phyloP scores from a whole-genome alignment of 495 filamentous ascomycete species.

The Collariella sp. region DNA sequence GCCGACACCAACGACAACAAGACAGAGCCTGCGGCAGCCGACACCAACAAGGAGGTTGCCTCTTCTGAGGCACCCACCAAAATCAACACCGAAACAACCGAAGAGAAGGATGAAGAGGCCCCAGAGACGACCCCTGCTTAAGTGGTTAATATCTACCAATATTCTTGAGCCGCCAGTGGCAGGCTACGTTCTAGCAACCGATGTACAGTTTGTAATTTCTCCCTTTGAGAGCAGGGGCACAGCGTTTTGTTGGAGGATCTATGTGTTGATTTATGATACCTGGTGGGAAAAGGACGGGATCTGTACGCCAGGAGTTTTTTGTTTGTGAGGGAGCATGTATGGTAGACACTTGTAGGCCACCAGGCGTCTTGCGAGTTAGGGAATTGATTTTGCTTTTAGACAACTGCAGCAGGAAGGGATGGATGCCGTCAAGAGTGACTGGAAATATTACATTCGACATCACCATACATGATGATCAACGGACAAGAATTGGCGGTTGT shows the following conservation, averaged over 20 bases:
- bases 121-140: not conserved
- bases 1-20: too few relatives aligned
- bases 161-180: conserved; percentile 3
- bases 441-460: too few relatives aligned
- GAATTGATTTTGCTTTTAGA: conserved; percentile 1
- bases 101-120: conserved; percentile 7
- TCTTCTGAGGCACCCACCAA: not conserved
- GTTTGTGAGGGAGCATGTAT: conserved; percentile 6
- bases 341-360: conserved; percentile 10
- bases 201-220: conserved; percentile 8
- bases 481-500: not conserved
- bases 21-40: not conserved
- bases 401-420: too few relatives aligned
- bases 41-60: not conserved
- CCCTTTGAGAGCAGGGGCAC: not conserved
- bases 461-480: too few relatives aligned
- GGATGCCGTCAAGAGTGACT: too few relatives aligned
- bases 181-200: not conserved
- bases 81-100: not conserved
- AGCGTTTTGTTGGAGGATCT: conserved; percentile 7
- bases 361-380: conserved; percentile 1
- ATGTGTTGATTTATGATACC: conserved; percentile 10
- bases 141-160: not conserved
- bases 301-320: not conserved
- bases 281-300: conserved; percentile 6